Evolutionary conservation across 2,329 filamentous ascomycete genomes (phyloP), one percentile per base, ranked within the genome.

Genomic region (Trichoderma sp.): DNA sequence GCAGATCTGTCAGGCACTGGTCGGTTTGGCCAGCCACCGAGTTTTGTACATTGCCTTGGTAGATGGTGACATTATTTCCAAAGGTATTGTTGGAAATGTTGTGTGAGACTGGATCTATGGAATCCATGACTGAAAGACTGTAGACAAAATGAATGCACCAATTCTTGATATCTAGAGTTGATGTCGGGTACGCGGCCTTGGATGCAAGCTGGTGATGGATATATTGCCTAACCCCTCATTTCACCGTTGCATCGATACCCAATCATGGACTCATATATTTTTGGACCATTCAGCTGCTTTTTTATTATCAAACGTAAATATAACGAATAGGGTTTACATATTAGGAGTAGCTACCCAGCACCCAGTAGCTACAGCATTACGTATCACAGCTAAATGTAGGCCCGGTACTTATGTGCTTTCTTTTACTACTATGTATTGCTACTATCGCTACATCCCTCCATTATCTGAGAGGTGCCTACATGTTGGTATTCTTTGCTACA

Each of bases 41-140:
- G 8, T 32, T 29, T 27, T 60, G 27, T 10, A 48, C 27, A 48
- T 48, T 15, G 4, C 12, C 12, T 2, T 48, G 57, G 17, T 22
- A 1, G 12, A 60, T 48, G 34, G 25, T 60, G 39, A 8, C 12
- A 12, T 45, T 45, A 2, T 45, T 3, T 4, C 57, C 57, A 17
- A 48, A 60, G 0, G 5, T 19, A 19, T 48, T 60, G 13, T 15
- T 34, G 0, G 25, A 0, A 22, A 60, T 5, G 6, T 22, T 48
- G n/a, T 19, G 42, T 13, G 1, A 48, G 4, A 7, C 13, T 13
- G 2, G 1, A 0, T 3, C 10, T 1, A 22, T 22, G 1, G 42
- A 13, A 7, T 5, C 1, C 42, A 48, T 48, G 10, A 10, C 2
- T 6, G 10, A 22, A 22, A 1, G 10, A 10, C 19, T 1, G 19